Base-by-base conservation (phyloP, 2,329 filamentous ascomycete genomes). In the Cordyceps sp. region DNA sequence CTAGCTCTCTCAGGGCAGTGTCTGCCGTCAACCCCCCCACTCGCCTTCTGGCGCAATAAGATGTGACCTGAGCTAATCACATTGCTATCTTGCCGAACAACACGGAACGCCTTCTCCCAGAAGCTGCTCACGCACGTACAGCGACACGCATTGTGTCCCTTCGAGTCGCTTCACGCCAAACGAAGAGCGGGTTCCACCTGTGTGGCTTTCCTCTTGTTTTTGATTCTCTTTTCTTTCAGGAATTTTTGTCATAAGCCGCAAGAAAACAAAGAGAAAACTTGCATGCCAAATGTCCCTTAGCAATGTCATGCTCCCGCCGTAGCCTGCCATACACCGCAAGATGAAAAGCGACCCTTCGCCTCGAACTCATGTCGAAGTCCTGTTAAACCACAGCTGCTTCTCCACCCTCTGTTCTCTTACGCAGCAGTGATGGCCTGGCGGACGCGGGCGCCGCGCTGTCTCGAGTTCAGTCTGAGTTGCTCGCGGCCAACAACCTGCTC, bases 371-470 rank as follows among this genome's bases (percentile, higher is more conserved):
- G 30, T 36, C 32, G 30, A 35, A 25, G 33, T 40, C 32, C 32
- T 13, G 10, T 23, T 22, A n/a, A 15, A 23, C 31, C 26, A 18
- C 23, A 13, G 30, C 23, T 19, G 32, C 21, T 5, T 23, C 14
- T 15, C 26, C 12, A 17, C 28, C 14, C 24, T 19, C 16, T 21
- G 16, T 26, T 31, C 28, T 41, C 55, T 59, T 74, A 78, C 55
- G 73, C 68, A 55, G 69, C 63, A 46, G 69, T 71, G 56, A 78
- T 69, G 55, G 73, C 73, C 61, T 67, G 62, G 59, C 66, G 71
- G 50, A 67, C 52, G 46, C 69, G 70, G 49, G 62, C 59, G 58
- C 84, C 90, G 59, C 86, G 85, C 76, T 98, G 90, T 72, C 88
- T 82, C 55, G 81, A 83, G 72, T 64, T 81, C 57, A 98, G 72